Evolutionary conservation across 2,329 filamentous ascomycete genomes (phyloP), one percentile per base, ranked within the genome.

Genomic region (Botrytis tulipae): DNA sequence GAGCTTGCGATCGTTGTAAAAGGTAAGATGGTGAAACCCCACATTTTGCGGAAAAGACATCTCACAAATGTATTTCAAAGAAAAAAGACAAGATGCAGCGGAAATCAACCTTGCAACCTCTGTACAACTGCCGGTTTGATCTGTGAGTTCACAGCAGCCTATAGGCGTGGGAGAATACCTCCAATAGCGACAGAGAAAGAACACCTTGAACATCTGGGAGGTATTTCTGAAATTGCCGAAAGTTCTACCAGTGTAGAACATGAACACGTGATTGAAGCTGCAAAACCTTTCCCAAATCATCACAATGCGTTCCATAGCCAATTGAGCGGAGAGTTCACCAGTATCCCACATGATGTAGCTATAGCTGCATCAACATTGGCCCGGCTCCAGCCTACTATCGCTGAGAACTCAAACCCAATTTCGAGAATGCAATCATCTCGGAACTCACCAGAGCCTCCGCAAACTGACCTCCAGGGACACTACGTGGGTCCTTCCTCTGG

Each of bases 101-200:
- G 83, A 8, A 82, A 80, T 32, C 78, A 82, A 46, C 84, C 83
- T 4, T 85, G 84, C 72, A 75, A 77, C 18, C 77, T 82, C 1
- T 85, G 84, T 74, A 76, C n/a, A 22, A 44, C 60, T 54, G 61
- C 70, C 42, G 46, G 46, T 9, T 65, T 54, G 29, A 67, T 32
- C 22, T 88, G 86, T 79, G 84, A 85, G 29, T 88, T 86, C 76
- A 84, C 84, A 37, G 85, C 86, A 32, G 82, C 83, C 0, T 88
- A 88, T 76, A 84, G 83, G 29, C 80, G 86, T 74, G 85, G 85
- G 7, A 80, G 84, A 75, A 74, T 84, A 48, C 84, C 85, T 12
- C 81, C 82, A 44, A 80, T 85, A 14, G 32, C 70, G 40, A 35
- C 29, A 12, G 35, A 66, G 25, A 57, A 66, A 44, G 35, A 61